phyloP scores from a whole-genome alignment of 2,329 filamentous ascomycete species.

The Beauveria rudraprayagi region DNA sequence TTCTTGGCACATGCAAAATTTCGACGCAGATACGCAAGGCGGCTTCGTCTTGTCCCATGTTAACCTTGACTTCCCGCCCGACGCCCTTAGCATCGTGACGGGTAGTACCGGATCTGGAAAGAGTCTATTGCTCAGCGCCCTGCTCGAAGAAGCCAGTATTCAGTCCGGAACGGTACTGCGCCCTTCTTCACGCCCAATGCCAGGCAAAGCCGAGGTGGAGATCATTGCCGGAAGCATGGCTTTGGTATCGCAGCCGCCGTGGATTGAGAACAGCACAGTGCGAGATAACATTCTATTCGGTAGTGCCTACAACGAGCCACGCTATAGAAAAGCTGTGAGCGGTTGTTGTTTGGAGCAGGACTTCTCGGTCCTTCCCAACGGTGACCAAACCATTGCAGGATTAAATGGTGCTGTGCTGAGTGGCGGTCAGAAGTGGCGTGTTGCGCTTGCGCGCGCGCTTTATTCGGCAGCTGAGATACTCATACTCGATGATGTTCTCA shows the following conservation, averaged over 20 bases:
- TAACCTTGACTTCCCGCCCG: slow-evolving; percentile 51
- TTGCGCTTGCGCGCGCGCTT: slow-evolving; percentile 37
- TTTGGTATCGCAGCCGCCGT: slow-evolving; percentile 39
- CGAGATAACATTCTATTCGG: slow-evolving; percentile 39
- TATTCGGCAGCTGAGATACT: slow-evolving; percentile 36
- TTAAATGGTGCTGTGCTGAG: slow-evolving; percentile 35
- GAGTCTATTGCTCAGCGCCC: slow-evolving; percentile 56
- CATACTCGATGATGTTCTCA: slow-evolving; percentile 39
- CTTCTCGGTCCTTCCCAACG: slow-evolving; percentile 32
- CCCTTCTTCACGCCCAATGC: slow-evolving; percentile 30
- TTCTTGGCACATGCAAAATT: not conserved
- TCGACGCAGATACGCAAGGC: not conserved
- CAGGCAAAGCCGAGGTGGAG: not conserved
- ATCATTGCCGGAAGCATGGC: slow-evolving; percentile 20
- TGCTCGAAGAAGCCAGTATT: slow-evolving; percentile 61
- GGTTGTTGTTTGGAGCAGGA: slow-evolving; percentile 38
- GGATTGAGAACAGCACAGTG: slow-evolving; percentile 38
- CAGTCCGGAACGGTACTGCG: slow-evolving; percentile 47
- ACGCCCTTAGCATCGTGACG: slow-evolving; percentile 58
- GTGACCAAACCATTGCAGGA: slow-evolving; percentile 36
- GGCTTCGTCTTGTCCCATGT: slow-evolving; percentile 50
- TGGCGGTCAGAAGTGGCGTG: slow-evolving; percentile 38
- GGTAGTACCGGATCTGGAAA: slow-evolving; percentile 65
- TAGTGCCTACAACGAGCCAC: slow-evolving; percentile 26
- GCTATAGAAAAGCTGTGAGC: slow-evolving; percentile 38